Base-by-base conservation (phyloP, 2,329 filamentous ascomycete genomes). In the Zasmidium citrigriseum region DNA sequence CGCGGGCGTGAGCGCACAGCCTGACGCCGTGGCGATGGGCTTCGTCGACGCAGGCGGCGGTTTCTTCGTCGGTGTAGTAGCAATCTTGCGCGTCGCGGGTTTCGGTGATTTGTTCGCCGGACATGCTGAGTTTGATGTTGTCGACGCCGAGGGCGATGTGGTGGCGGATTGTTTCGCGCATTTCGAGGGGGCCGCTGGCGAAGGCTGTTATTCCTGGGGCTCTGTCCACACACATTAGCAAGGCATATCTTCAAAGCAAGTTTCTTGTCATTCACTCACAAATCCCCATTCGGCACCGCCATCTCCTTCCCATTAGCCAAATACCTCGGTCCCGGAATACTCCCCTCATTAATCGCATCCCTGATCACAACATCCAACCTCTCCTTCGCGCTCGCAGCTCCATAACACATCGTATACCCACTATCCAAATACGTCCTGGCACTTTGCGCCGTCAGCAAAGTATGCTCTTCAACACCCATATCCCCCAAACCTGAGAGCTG, bases 231-330 rank as follows among this genome's bases (percentile, higher is more conserved):
- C 34, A n/a, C n/a, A n/a, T 41, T n/a, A 41, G 34, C 27, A 29
- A 29, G 7, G n/a, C n/a, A n/a, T 14, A 29, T 29, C 27, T 29
- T 14, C 27, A 41, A 41, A 4, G 18, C 7, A 16, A 16, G 12
- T 14, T n/a, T 4, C 34, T 41, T n/a, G 34, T 16, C 34, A 34
- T 34, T 34, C 27, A 16, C 34, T 41, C 16, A 41, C 34, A 82
- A 67, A 10, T 78, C 79, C 0, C 79, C 80, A 55, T 76, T 77
- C 18, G 70, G 68, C 5, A 71, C 67, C 3, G 78, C 76, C 55
- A 82, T 80, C 63, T 83, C 80, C 58, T 77, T 75, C 0, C 75
- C 77, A 62, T 82, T 83, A 1, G 79, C 78, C 0, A 82, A 70
- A 53, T 73, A 79, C n/a, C 79, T 70, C 2, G 79, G 80, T 1